These are phyloP conservation scores for Nakazawaea molendinolei DNA, from an alignment of 805 yeast genomes.

Conservation along the genomic window DNA sequence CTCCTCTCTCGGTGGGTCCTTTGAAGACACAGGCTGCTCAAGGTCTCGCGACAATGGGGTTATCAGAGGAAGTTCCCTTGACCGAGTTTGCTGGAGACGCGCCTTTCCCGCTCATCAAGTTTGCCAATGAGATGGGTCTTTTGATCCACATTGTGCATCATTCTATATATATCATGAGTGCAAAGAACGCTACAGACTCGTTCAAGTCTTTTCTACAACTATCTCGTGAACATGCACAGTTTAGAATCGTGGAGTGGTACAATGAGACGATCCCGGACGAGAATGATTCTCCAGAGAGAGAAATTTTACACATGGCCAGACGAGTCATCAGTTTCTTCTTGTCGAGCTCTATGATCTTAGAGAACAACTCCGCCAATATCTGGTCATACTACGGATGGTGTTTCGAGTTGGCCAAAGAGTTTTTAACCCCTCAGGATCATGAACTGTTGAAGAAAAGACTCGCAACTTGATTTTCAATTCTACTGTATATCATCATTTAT, in stretches of 20 bases:
- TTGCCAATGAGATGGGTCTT: conserved; percentile 10
- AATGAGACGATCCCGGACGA: conserved; percentile 10
- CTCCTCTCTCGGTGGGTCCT: conserved; percentile 12
- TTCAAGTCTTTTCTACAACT: conserved; percentile 5
- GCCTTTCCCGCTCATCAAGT: conserved; percentile 13
- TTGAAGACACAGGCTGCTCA: conserved; percentile 10
- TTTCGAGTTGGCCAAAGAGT: conserved; percentile 10
- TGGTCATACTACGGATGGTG: conserved; percentile 13
- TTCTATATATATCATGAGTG: conserved; percentile 12
- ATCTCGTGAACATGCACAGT: conserved; percentile 2
- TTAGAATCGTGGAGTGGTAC: conserved; percentile 11
- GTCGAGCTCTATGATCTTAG: conserved; percentile 5
- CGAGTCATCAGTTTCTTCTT: conserved; percentile 11
- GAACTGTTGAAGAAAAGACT: conserved; percentile 6
- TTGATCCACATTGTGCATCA: conserved; percentile 15
- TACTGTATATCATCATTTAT: too few species aligned
- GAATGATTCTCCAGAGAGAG: not conserved
- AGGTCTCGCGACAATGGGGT: conserved; percentile 7
- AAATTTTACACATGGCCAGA: conserved; percentile 12
- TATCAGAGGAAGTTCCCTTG: not conserved
- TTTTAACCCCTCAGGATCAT: conserved; percentile 7
- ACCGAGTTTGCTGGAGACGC: conserved; percentile 9
- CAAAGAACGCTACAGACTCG: conserved; percentile 3
- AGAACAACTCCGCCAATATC: conserved; percentile 2
- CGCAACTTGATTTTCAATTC: too few species aligned